These are phyloP conservation scores for Ensete glaucum DNA, from an alignment of 176 grass and related monocot genomes.

Conservation along the genomic window DNA sequence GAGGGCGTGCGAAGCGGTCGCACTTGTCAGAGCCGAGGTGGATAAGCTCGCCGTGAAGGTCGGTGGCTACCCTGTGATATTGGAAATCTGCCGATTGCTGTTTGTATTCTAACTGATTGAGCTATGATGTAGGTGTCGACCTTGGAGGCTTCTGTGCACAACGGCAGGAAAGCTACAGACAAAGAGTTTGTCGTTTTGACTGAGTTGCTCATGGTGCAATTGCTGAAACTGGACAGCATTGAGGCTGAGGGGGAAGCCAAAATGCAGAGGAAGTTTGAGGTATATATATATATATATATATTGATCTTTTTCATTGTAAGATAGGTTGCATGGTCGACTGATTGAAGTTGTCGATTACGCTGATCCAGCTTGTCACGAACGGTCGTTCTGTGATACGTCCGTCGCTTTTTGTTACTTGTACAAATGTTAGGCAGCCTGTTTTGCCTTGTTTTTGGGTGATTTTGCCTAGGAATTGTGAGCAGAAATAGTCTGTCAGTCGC, in stretches of 20 bases:
- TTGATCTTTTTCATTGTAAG: too few relatives aligned
- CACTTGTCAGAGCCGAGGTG: slow-evolving; percentile 58
- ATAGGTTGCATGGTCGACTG: too few relatives aligned
- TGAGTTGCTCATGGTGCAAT: slow-evolving; percentile 83
- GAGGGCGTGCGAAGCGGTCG: slow-evolving; percentile 58
- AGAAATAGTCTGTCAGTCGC: too few relatives aligned
- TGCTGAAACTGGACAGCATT: slow-evolving; percentile 79
- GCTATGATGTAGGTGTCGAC: slow-evolving; percentile 45
- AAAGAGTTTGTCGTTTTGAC: slow-evolving; percentile 75
- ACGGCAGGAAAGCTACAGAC: slow-evolving; percentile 52
- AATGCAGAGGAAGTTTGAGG: slow-evolving; percentile 73
- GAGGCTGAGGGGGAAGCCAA: slow-evolving; percentile 87
- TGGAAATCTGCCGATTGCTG: slow-evolving; percentile 1
- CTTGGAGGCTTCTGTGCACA: slow-evolving; percentile 52
- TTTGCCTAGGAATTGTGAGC: too few relatives aligned
- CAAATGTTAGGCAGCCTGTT: too few relatives aligned
- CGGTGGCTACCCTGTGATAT: not conserved
- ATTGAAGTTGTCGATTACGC: too few relatives aligned
- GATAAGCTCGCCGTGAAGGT: slow-evolving; percentile 72
- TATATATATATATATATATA: not conserved
- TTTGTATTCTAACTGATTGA: not conserved
- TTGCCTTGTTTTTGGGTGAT: too few relatives aligned
- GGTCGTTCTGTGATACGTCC: too few relatives aligned
- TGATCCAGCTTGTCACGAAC: too few relatives aligned
- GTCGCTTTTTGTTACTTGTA: too few relatives aligned